A percentile compares a stretch with the other conserved stretches of the same genome.
These are phyloP conservation scores for Eutrema heterophyllum DNA, from an alignment of 345 rosid species.

Conservation along the genomic window DNA sequence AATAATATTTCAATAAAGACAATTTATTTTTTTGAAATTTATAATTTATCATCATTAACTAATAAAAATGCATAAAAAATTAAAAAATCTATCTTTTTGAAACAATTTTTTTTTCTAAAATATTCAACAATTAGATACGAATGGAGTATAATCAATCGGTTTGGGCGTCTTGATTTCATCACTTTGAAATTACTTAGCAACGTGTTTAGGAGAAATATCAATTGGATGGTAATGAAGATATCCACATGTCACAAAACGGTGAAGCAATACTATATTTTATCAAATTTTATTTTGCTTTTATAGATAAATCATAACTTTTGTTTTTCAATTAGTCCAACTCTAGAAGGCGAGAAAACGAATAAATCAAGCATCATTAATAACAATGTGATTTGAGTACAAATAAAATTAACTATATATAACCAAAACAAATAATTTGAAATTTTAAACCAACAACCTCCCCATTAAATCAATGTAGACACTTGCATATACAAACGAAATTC, in stretches of 20 bases:
- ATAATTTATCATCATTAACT: too few species aligned
- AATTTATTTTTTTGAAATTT: too few species aligned
- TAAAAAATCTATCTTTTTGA: too few species aligned
- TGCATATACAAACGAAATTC: conserved; percentile 18
- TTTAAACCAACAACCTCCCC: conserved; percentile 1
- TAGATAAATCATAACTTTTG: neutral
- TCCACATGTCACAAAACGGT: conserved; percentile 27
- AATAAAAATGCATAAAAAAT: too few species aligned
- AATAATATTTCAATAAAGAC: too few species aligned
- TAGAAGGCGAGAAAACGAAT: conserved; percentile 3
- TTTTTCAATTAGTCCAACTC: neutral
- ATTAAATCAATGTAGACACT: conserved; percentile 9
- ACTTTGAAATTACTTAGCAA: conserved; percentile 11
- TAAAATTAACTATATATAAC: neutral
- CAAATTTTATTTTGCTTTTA: neutral
- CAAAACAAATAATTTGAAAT: neutral
- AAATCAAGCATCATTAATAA: neutral
- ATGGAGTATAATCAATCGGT: conserved; percentile 35
- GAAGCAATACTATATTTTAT: neutral
- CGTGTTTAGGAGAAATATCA: neutral
- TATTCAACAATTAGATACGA: too few species aligned
- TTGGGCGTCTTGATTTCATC: conserved; percentile 21
- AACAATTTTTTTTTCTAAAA: too few species aligned
- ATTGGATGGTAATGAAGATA: conserved; percentile 8
- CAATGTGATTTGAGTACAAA: neutral